phyloP scores from a whole-genome alignment of 106 monocot genomes.

The Triglochin maritima region DNA sequence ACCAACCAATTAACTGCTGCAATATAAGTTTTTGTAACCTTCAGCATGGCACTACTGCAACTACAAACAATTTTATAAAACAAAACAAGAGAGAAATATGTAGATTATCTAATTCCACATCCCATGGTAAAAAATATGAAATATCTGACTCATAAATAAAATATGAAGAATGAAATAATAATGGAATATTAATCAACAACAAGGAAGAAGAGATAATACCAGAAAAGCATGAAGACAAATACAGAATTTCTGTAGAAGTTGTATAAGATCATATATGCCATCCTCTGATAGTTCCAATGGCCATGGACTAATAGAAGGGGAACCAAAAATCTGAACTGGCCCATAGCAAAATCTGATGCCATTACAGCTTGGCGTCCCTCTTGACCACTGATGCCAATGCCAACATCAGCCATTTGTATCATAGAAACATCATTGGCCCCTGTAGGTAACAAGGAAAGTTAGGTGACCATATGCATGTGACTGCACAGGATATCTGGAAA shows the following conservation, averaged over 20 bases:
- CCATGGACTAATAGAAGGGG: slow-evolving; percentile 91
- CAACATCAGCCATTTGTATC: slow-evolving; percentile 98
- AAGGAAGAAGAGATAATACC: not conserved
- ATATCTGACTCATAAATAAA: too few species aligned
- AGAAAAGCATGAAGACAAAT: slow-evolving; percentile 22
- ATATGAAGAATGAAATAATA: too few species aligned
- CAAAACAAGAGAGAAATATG: too few species aligned
- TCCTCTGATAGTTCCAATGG: slow-evolving; percentile 97
- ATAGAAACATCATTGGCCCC: slow-evolving; percentile 99
- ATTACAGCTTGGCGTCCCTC: slow-evolving; percentile 96
- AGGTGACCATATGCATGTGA: not conserved
- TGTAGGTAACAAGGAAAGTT: slow-evolving; percentile 2
- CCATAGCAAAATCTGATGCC: slow-evolving; percentile 95
- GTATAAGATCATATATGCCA: slow-evolving; percentile 96
- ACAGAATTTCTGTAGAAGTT: slow-evolving; percentile 91
- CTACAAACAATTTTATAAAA: too few species aligned
- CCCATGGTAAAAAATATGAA: too few species aligned
- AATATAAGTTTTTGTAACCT: too few species aligned
- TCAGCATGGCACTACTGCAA: too few species aligned
- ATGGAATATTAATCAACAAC: too few species aligned
- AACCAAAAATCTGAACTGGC: slow-evolving; percentile 92
- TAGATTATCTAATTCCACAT: too few species aligned
- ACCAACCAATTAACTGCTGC: too few species aligned
- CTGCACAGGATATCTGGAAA: too few species aligned
- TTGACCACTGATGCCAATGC: slow-evolving; percentile 86